Base-by-base conservation (phyloP, 2,329 filamentous ascomycete species). In the Zopfia rhizophila region DNA sequence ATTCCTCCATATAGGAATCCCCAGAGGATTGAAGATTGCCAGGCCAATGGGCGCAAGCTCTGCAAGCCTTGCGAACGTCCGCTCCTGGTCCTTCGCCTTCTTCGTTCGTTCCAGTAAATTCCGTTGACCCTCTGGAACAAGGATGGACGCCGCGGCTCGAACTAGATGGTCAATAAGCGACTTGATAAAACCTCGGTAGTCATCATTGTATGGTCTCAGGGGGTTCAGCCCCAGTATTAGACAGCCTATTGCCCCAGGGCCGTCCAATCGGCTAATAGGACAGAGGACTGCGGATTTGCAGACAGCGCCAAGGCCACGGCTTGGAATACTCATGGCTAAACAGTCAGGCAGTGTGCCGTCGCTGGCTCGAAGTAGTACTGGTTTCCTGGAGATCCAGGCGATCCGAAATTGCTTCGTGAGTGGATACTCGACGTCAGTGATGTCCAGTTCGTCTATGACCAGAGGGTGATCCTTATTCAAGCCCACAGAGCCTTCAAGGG, bases 1-100 rank as follows among this genome's bases (percentile, higher is more conserved):
- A 25, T 36, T 47, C 25, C 16, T 38, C 36, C 13, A 38, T 8
- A 13, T 28, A 4, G 22, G 14, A 13, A 8, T 25, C 18, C 22
- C 59, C 55, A n/a, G 59, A 61, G 13, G 55, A 61, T 25, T 60
- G 13, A 61, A 66, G 2, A 68, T 48, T 18, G 61, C 66, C 66
- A 69, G 68, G 27, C 65, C 66, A 5, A 66, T 44, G 18, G 66
- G 66, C 1, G 66, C 67, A 12, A 66, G 48, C 22, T 68, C 67
- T 12, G 49, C 49, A 8, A 52, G 38, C 4, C 28, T 52, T 7
- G 33, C 21, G 13, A 55, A 44, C 29, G 48, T 29, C 25, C 46
- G 32, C 36, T 48, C 36, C 23, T 53, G 4, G 64, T 69, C 63
- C 68, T 69, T 31, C 65, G 58, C 13, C 64, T 56, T 64, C 67